Evolutionary conservation across 2,329 filamentous ascomycete species (phyloP).

Genomic region (Talaromyces sp.): DNA sequence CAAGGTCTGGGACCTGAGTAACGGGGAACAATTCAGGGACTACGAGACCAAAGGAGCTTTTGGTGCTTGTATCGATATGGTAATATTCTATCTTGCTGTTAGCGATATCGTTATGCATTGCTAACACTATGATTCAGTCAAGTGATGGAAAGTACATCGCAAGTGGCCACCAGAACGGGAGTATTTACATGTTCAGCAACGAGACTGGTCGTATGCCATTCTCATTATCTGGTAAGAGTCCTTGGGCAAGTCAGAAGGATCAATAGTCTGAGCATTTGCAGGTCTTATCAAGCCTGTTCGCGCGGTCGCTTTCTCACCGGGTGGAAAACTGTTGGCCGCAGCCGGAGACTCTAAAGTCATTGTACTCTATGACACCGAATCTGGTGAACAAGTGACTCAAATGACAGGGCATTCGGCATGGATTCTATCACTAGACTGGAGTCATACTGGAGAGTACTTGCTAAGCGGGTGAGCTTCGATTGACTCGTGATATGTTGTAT

Average conservation of each 20-base stretch:
- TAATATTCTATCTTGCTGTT: slow-evolving; percentile 30
- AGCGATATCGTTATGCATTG: not conserved
- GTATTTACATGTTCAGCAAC: slow-evolving; percentile 93
- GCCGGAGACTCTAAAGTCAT: slow-evolving; percentile 87
- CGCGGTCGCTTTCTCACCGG: slow-evolving; percentile 81
- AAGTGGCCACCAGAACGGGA: slow-evolving; percentile 87
- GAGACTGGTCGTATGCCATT: slow-evolving; percentile 79
- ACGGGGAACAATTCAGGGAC: slow-evolving; percentile 64
- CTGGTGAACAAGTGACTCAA: slow-evolving; percentile 88
- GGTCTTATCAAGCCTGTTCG: slow-evolving; percentile 85
- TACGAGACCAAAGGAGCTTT: slow-evolving; percentile 94
- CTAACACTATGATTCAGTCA: slow-evolving; percentile 44
- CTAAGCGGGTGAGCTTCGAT: slow-evolving; percentile 62
- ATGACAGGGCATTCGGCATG: slow-evolving; percentile 75
- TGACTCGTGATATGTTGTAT: not conserved
- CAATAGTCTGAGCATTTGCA: slow-evolving; percentile 29
- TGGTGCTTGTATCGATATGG: slow-evolving; percentile 79
- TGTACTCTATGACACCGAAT: slow-evolving; percentile 84
- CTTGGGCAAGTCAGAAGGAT: not conserved
- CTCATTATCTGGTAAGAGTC: slow-evolving; percentile 68
- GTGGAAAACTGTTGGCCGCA: slow-evolving; percentile 76
- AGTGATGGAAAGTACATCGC: slow-evolving; percentile 79
- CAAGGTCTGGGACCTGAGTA: slow-evolving; percentile 75
- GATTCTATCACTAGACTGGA: slow-evolving; percentile 92
- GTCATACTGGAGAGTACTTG: slow-evolving; percentile 83